phyloP scores from a whole-genome alignment of 129 eudicot species.

The Oenanthe sinensis region DNA sequence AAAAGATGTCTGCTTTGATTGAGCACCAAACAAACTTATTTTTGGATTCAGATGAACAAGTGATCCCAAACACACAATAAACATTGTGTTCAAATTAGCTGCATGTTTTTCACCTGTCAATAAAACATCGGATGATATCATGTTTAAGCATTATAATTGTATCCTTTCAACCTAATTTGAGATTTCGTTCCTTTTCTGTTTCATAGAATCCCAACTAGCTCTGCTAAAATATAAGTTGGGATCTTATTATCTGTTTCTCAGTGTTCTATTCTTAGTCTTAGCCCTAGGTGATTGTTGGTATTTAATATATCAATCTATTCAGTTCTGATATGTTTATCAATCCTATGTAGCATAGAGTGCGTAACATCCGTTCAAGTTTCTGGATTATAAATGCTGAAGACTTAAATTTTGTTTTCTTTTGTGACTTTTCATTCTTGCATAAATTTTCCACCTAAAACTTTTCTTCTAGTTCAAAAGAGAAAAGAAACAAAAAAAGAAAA shows the following conservation, averaged over 20 bases:
- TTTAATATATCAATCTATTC: too few species aligned
- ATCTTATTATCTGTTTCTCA: background rate
- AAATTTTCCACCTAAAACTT: background rate
- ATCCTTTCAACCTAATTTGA: background rate
- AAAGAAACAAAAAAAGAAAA: background rate
- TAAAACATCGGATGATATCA: too few species aligned
- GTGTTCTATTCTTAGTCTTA: background rate
- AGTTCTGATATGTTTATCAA: background rate
- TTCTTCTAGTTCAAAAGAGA: background rate
- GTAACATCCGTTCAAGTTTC: background rate
- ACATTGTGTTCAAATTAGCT: too few species aligned
- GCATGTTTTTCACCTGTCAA: too few species aligned
- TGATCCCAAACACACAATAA: too few species aligned
- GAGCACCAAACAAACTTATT: background rate
- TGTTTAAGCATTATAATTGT: background rate
- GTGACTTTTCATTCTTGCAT: background rate
- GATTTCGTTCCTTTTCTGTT: background rate
- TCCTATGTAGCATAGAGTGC: background rate
- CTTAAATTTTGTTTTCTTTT: background rate
- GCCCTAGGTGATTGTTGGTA: background rate
- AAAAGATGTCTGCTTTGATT: background rate
- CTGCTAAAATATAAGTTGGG: background rate
- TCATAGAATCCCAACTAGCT: background rate
- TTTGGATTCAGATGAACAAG: too few species aligned
- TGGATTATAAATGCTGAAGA: background rate